Evolutionary conservation across 495 filamentous ascomycete genomes (phyloP).

Genomic region (Sordaria brevicollis): DNA sequence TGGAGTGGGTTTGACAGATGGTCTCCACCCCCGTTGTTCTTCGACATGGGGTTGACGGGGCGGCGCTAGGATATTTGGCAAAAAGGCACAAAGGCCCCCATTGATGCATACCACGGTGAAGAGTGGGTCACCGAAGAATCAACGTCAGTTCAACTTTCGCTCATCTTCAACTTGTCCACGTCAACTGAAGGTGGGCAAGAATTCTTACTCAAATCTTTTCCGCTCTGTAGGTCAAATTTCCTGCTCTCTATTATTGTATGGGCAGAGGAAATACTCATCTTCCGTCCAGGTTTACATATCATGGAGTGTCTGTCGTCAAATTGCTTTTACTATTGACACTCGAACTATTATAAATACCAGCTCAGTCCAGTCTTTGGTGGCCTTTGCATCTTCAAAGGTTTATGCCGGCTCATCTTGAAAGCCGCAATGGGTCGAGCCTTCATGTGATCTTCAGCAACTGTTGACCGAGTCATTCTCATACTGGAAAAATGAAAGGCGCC

Average conservation of each 20-base stretch:
- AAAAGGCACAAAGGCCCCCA: neutral
- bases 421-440: neutral
- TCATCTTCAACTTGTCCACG: neutral
- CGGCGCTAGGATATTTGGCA: neutral
- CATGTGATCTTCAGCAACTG: neutral
- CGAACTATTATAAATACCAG: too few species aligned
- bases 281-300: neutral
- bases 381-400: neutral
- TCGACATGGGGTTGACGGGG: neutral
- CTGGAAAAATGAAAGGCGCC: neutral
- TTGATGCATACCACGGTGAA: conserved; percentile 2
- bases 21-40: neutral
- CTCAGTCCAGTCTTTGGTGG: too few species aligned
- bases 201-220: neutral
- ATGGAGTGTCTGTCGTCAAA: neutral
- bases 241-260: neutral
- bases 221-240: too few species aligned
- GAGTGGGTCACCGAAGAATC: neutral
- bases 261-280: neutral
- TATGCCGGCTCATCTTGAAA: neutral
- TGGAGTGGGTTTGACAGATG: neutral
- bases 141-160: neutral
- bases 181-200: neutral
- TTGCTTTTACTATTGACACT: neutral
- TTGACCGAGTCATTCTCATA: neutral